Evolutionary conservation across 225 moss, liverwort and hornwort genomes (phyloP), one percentile per base, ranked within the genome.

Genomic region (Neckera pumila): DNA sequence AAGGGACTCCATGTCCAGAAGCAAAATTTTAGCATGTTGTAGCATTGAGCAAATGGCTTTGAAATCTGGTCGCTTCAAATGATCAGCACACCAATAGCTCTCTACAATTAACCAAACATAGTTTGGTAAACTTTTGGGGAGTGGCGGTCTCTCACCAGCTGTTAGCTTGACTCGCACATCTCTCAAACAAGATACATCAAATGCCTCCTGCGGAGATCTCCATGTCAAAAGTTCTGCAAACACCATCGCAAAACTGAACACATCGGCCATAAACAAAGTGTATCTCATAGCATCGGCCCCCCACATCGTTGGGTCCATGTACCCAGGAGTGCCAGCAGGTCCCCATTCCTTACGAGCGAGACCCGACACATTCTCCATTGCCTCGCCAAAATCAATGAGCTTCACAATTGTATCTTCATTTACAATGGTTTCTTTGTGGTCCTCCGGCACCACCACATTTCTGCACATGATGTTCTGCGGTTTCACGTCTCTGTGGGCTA

Each of bases 301-400:
- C 89, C 81, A 81, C 86, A 89, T 86, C 65, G n/a, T 31, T 30
- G 89, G 89, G 58, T 89, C 89, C 89, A 89, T 89, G 49, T 89
- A 89, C 47, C 86, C 89, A 19, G 25, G 2, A 65, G 89, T 86
- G 59, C 89, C 89, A 85, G 71, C 85, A 54, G 9, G 72, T 59
- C 84, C 28, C 74, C 61, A 18, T 33, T 65, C 17, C 59, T 23
- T 25, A 31, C 64, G 47, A 40, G 40, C 2, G 30, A 79, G 65
- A 25, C 21, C 6, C 25, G 18, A 64, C 54, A 87, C 89, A 27
- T 88, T 45, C 36, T 82, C 89, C 81, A 19, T 60, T 9, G 89
- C 91, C 61, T 88, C 91, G 34, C 87, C 89, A 47, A 91, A 91
- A 78, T 91, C 89, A 26, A 91, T 89, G 25, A 91, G 91, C 91